phyloP scores from a whole-genome alignment of 352 stramenopile species.

The Poterioochromonas sp. region DNA sequence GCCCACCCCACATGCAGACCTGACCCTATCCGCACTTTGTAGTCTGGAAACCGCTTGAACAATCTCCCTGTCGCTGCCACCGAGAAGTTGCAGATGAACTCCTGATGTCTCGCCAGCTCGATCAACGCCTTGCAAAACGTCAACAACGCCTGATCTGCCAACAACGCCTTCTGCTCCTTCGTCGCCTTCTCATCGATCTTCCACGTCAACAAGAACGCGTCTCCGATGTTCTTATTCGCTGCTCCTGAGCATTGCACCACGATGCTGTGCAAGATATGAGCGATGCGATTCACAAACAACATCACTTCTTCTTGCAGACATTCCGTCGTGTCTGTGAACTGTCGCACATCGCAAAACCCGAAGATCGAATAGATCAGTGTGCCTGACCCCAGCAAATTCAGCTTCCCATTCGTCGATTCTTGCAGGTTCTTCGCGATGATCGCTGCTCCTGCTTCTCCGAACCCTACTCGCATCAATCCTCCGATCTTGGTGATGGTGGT shows the following conservation, averaged over 20 bases:
- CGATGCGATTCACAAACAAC: constrained; percentile 71
- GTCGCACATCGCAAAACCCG: constrained; percentile 69
- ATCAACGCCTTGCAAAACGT: constrained; percentile 76
- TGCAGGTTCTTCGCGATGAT: constrained; percentile 93
- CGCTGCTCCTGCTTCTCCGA: constrained; percentile 79
- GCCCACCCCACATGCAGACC: constrained; percentile 88
- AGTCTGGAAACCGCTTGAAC: constrained; percentile 48
- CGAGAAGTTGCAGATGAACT: constrained; percentile 52
- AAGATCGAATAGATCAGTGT: constrained; percentile 67
- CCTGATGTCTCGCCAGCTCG: constrained; percentile 57
- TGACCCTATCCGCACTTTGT: constrained; percentile 76
- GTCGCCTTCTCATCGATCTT: constrained; percentile 49
- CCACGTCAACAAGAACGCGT: constrained; percentile 75
- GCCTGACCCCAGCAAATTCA: constrained; percentile 82
- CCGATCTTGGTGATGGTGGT: constrained; percentile 86
- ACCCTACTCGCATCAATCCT: constrained; percentile 74
- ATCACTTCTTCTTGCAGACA: constrained; percentile 76
- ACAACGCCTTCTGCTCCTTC: constrained; percentile 50
- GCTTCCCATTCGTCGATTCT: constrained; percentile 53
- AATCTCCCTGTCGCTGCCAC: constrained; percentile 42
- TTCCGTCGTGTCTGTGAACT: constrained; percentile 74
- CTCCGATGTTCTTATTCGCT: constrained; percentile 75
- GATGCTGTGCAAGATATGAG: constrained; percentile 61
- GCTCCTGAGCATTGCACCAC: constrained; percentile 56
- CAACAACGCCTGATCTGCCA: constrained; percentile 73